A percentile compares a stretch with the other conserved stretches of the same genome.
phyloP scores from a whole-genome alignment of 768 basidiomycete species.

The Leccinellum albellum region DNA sequence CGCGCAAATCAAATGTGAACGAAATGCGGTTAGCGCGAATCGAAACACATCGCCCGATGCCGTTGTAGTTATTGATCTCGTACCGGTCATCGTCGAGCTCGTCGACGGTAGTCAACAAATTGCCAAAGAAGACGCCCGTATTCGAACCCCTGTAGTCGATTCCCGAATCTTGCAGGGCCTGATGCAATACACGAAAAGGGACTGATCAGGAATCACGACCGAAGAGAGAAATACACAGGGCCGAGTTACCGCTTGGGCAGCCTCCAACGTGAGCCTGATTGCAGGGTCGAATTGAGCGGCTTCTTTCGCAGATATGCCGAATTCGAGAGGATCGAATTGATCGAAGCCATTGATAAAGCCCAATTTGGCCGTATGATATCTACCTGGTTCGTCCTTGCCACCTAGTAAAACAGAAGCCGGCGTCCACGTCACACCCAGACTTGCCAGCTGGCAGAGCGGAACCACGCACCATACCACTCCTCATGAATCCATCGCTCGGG shows the following conservation, averaged over 20 bases:
- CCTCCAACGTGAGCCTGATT: slow-evolving; percentile 30
- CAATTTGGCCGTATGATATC: slow-evolving; percentile 26
- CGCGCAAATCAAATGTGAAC: slow-evolving; percentile 35
- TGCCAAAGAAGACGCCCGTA: slow-evolving; percentile 41
- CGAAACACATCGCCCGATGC: slow-evolving; percentile 30
- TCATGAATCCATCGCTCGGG: slow-evolving; percentile 27
- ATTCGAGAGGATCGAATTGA: slow-evolving; percentile 33
- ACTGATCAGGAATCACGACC: neutral
- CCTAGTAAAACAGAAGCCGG: slow-evolving; percentile 9
- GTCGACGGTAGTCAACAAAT: slow-evolving; percentile 24
- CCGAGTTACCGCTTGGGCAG: slow-evolving; percentile 25
- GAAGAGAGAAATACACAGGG: neutral
- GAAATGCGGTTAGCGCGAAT: slow-evolving; percentile 32
- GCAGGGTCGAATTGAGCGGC: slow-evolving; percentile 30
- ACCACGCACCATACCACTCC: slow-evolving; percentile 30
- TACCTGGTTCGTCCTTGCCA: slow-evolving; percentile 31
- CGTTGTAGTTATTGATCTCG: slow-evolving; percentile 27
- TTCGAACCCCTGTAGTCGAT: slow-evolving; percentile 42
- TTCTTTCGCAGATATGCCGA: slow-evolving; percentile 32
- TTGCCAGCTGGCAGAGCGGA: neutral
- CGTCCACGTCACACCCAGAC: neutral
- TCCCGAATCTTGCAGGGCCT: slow-evolving; percentile 44
- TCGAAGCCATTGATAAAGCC: slow-evolving; percentile 32
- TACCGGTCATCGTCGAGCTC: slow-evolving; percentile 28
- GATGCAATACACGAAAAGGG: neutral